Evolutionary conservation across 257 asterid species (phyloP).

Genomic region (Hygrophila difformis): DNA sequence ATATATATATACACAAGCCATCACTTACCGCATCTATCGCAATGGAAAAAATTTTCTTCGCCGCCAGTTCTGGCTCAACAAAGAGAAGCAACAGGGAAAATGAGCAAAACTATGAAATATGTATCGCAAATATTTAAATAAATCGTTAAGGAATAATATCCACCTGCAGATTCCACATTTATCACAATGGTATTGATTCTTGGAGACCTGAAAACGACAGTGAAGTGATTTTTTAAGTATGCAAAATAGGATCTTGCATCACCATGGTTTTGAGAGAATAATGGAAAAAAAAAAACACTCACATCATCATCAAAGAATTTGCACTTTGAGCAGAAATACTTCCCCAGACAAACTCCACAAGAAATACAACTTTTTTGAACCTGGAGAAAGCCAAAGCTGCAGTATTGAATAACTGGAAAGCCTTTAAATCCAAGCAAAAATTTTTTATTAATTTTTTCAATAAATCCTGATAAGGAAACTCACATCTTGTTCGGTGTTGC

Average conservation of each 20-base stretch:
- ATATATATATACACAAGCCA: no score
- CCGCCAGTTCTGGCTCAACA: constrained; percentile 49
- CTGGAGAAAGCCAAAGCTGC: constrained; percentile 12
- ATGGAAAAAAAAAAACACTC: constrained; percentile 15
- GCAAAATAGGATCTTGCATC: neutral
- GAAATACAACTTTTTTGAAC: constrained; percentile 21
- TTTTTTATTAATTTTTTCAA: neutral
- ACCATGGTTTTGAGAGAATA: neutral
- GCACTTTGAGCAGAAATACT: constrained; percentile 48
- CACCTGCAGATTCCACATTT: constrained; percentile 72
- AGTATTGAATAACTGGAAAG: neutral
- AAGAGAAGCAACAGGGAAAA: neutral
- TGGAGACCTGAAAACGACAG: constrained; percentile 33
- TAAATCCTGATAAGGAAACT: constrained; percentile 4
- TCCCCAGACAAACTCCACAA: constrained; percentile 50
- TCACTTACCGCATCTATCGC: constrained; percentile 45
- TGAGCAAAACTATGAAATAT: neutral
- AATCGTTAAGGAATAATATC: neutral
- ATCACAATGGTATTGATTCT: constrained; percentile 63
- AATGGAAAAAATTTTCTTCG: constrained; percentile 48
- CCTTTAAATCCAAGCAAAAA: neutral
- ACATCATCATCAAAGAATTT: constrained; percentile 63
- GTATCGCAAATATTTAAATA: neutral
- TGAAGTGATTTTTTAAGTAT: neutral
- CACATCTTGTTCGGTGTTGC: constrained; percentile 30